These are phyloP conservation scores for Jaltomata sinuosa DNA, from an alignment of 257 asterid species.

Conservation along the genomic window DNA sequence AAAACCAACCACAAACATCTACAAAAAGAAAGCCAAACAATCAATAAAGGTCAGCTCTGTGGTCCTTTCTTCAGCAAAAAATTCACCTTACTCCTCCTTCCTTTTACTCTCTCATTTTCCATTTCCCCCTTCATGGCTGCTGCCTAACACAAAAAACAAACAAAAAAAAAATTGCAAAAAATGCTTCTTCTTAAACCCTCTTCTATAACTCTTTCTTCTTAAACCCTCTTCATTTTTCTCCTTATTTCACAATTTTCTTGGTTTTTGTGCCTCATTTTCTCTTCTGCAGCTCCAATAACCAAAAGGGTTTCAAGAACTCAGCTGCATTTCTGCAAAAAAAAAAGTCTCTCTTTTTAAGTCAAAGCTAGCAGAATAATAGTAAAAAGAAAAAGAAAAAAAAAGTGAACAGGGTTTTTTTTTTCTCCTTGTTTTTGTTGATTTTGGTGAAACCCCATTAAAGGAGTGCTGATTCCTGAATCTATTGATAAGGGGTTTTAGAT, in stretches of 20 bases:
- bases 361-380: neutral
- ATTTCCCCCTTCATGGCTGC: slow-evolving; percentile 25
- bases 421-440: neutral
- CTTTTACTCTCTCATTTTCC: slow-evolving; percentile 3
- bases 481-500: slow-evolving; percentile 7
- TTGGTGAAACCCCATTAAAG: neutral
- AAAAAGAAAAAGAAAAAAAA: too few species aligned
- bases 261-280: neutral
- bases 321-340: neutral
- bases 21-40: slow-evolving; percentile 25
- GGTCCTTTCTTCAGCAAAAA: slow-evolving; percentile 6
- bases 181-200: slow-evolving; percentile 22
- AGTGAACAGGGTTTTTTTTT: too few species aligned
- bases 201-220: neutral
- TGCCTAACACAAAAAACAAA: slow-evolving; percentile 14
- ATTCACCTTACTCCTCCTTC: neutral
- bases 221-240: neutral
- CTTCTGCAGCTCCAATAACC: neutral
- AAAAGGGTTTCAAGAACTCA: neutral
- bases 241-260: neutral
- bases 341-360: neutral
- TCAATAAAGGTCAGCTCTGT: slow-evolving; percentile 42
- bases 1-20: slow-evolving; percentile 15
- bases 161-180: neutral
- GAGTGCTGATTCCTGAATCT: slow-evolving; percentile 6